phyloP scores from a whole-genome alignment of 139 green algal species.

The Coccomyxa sp. region DNA sequence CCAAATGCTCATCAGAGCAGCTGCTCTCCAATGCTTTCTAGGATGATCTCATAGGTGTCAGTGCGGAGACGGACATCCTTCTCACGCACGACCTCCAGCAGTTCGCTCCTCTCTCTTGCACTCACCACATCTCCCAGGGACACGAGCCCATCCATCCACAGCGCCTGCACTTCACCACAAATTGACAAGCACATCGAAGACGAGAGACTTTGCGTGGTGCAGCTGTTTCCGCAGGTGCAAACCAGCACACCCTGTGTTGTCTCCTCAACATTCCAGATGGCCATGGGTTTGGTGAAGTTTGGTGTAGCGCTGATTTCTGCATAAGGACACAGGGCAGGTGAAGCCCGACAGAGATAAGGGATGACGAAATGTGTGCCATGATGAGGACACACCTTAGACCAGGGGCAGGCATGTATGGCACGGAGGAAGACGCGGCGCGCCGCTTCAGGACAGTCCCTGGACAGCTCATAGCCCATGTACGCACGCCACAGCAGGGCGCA shows the following conservation, averaged over 20 bases:
- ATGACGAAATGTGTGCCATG: neutral
- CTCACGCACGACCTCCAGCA: constrained; percentile 55
- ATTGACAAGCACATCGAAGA: neutral
- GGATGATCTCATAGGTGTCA: constrained; percentile 65
- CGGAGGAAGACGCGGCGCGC: constrained; percentile 61
- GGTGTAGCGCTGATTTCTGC: neutral
- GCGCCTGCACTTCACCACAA: constrained; percentile 9
- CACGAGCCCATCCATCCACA: constrained; percentile 66
- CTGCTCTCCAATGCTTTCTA: constrained; percentile 19
- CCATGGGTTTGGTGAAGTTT: neutral
- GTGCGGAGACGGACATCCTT: constrained; percentile 58
- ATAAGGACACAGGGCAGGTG: neutral
- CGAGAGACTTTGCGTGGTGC: neutral
- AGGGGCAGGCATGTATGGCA: constrained; percentile 63
- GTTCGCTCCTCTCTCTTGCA: constrained; percentile 45
- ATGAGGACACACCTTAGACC: constrained; percentile 34
- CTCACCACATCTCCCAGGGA: constrained; percentile 18
- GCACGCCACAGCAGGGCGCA: constrained; percentile 43
- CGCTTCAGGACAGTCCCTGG: constrained; percentile 10
- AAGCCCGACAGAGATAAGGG: neutral
- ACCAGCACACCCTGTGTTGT: no score
- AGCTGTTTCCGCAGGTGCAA: no score
- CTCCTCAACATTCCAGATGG: no score
- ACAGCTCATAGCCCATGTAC: constrained; percentile 36
- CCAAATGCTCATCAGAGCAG: neutral